Percentiles rank a stretch among this genome's conserved stretches.
Evolutionary conservation across 805 yeast genomes (phyloP).

Genomic region (Barnettozyma vustinii): DNA sequence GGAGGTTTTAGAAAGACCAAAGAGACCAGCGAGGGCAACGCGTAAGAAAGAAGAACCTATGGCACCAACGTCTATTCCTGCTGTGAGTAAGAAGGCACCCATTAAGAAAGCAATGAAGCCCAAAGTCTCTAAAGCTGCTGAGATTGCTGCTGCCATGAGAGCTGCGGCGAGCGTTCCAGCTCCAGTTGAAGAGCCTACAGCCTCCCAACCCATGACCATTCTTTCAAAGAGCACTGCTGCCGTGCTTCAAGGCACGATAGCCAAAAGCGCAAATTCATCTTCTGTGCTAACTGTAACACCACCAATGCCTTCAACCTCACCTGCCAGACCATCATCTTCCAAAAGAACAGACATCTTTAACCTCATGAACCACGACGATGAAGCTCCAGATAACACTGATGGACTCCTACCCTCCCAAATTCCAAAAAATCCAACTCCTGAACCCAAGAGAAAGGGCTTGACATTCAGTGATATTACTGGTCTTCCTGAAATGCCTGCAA

Average conservation of each 20-base stretch:
- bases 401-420: not conserved
- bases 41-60: not conserved
- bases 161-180: conserved; percentile 1
- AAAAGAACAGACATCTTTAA: conserved; percentile 8
- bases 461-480: conserved; percentile 4
- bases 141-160: conserved; percentile 7
- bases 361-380: conserved; percentile 9
- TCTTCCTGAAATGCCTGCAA: not conserved
- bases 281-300: not conserved
- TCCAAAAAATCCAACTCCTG: not conserved
- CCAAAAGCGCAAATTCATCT: not conserved
- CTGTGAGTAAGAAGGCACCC: conserved; percentile 4
- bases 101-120: not conserved
- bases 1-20: not conserved
- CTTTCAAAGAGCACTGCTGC: not conserved
- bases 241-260: not conserved
- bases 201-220: not conserved
- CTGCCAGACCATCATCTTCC: not conserved
- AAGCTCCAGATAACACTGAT: not conserved
- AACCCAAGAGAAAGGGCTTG: not conserved
- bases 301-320: not conserved
- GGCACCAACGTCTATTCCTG: conserved; percentile 2
- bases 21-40: not conserved
- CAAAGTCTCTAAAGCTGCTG: conserved; percentile 8
- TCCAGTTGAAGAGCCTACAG: not conserved